Base-by-base conservation (phyloP, 495 filamentous ascomycete genomes). In the Talaromyces stipitatus region DNA sequence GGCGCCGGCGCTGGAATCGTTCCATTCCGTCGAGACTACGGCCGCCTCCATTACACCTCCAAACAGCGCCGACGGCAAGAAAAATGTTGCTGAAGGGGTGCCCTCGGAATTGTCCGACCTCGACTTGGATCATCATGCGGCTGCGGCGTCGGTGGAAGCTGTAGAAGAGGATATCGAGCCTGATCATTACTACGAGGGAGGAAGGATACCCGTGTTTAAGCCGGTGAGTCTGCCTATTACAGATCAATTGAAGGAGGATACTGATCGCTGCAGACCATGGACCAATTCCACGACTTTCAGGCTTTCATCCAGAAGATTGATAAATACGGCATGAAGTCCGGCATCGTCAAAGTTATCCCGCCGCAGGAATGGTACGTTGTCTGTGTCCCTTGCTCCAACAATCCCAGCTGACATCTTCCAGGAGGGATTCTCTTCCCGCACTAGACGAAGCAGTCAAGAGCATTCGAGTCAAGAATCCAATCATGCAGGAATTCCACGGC, bases 401-500 rank as follows among this genome's bases (percentile, higher is more conserved):
- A n/a, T n/a, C n/a, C n/a, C n/a, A n/a, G 14, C 29, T 36, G 29
- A 14, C 65, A 53, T 6, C 18, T 23, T 57, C 26, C 59, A 90
- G 86, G 86, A 72, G 77, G 62, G 86, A 91, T 59, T 72, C 83
- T 23, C 83, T 92, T 23, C 86, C 89, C 18, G 69, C 80, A 29
- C 83, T 97, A 59, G 84, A 94, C 62, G 88, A 97, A 62, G 78
- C 86, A 55, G 83, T 98, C 58, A 97, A 96, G 71, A 85, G 86
- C 53, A 89, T 98, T 66, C 86, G 85, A 58, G 90, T 97, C 62
- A 94, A 91, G 76, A 95, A 97, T 60, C 94, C 94, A 9, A 97
- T 98, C 68, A 94, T 88, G 65, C 94, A 98, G 66, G 94, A 98
- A 62, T 97, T 97, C 66, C 90, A 91, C 77, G 95, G 92, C 9